phyloP scores from a whole-genome alignment of 371 early-diverging fungal genomes.

The Mucor velutinosus region DNA sequence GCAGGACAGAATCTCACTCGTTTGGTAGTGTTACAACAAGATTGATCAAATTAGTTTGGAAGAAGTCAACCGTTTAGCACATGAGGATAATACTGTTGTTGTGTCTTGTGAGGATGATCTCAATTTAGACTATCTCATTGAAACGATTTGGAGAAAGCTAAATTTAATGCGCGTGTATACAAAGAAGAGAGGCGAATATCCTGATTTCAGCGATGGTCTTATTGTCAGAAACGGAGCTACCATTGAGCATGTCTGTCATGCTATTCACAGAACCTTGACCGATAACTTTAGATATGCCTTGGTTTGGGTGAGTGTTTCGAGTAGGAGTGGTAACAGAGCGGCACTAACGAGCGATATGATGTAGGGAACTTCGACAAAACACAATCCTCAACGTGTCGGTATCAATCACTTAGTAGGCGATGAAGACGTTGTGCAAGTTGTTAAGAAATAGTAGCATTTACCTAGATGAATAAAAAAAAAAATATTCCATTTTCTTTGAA shows the following conservation, averaged over 20 bases:
- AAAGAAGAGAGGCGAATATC: slow-evolving; percentile 94
- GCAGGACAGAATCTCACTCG: neutral
- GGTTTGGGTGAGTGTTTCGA: slow-evolving; percentile 71
- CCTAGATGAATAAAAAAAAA: neutral
- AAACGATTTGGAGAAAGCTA: slow-evolving; percentile 89
- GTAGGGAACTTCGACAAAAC: slow-evolving; percentile 90
- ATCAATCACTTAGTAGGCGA: slow-evolving; percentile 91
- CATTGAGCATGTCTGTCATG: slow-evolving; percentile 96
- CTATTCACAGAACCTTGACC: slow-evolving; percentile 92
- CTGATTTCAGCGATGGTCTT: slow-evolving; percentile 96
- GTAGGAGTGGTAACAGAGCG: neutral
- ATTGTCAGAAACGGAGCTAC: slow-evolving; percentile 88
- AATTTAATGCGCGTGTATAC: slow-evolving; percentile 95
- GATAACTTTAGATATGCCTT: slow-evolving; percentile 93
- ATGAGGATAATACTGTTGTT: slow-evolving; percentile 89
- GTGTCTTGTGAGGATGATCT: slow-evolving; percentile 91
- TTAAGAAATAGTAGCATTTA: slow-evolving; percentile 56
- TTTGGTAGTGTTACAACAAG: slow-evolving; percentile 89
- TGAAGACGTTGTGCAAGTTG: slow-evolving; percentile 98
- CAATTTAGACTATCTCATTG: slow-evolving; percentile 93
- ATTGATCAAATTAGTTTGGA: slow-evolving; percentile 97
- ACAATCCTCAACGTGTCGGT: slow-evolving; percentile 96
- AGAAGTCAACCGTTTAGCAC: slow-evolving; percentile 92
- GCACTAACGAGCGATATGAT: neutral
- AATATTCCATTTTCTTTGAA: neutral